Conservation (phyloP, 495 filamentous ascomycete genomes). For the Tricharina praecox region DNA sequence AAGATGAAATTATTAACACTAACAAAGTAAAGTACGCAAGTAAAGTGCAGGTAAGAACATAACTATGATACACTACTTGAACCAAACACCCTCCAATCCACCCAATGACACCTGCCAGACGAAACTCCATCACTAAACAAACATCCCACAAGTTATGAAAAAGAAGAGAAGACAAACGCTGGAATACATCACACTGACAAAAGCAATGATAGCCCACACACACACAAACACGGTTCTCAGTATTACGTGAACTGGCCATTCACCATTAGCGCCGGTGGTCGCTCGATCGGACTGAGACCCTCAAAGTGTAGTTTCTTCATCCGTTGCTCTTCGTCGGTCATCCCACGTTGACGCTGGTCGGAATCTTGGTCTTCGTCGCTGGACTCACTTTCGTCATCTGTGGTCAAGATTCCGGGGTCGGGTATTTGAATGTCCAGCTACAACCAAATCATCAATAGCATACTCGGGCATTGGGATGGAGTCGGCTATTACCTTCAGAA, state of each 20-base stretch:
- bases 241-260: neutral
- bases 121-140: too few relatives aligned
- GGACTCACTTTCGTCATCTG: conserved; percentile 9
- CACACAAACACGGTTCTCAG: neutral
- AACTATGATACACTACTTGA: too few relatives aligned
- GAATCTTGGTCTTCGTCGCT: conserved; percentile 4
- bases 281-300: neutral
- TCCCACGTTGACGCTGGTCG: neutral
- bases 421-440: conserved; percentile 72
- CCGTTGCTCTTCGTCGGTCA: neutral
- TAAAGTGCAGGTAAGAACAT: too few relatives aligned
- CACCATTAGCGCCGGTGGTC: conserved; percentile 1
- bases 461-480: neutral
- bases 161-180: neutral
- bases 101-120: too few relatives aligned
- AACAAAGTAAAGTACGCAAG: too few relatives aligned
- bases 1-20: too few relatives aligned
- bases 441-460: conserved; percentile 10
- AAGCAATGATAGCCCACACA: neutral
- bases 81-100: too few relatives aligned
- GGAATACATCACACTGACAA: neutral
- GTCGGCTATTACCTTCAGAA: conserved; percentile 52
- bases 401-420: conserved; percentile 35
- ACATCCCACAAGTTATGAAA: neutral
- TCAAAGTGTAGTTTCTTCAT: neutral